A percentile compares a stretch with the other conserved stretches of the same genome.
phyloP scores from a whole-genome alignment of 2,329 filamentous ascomycete genomes.

The Pleurostoma richardsiae region DNA sequence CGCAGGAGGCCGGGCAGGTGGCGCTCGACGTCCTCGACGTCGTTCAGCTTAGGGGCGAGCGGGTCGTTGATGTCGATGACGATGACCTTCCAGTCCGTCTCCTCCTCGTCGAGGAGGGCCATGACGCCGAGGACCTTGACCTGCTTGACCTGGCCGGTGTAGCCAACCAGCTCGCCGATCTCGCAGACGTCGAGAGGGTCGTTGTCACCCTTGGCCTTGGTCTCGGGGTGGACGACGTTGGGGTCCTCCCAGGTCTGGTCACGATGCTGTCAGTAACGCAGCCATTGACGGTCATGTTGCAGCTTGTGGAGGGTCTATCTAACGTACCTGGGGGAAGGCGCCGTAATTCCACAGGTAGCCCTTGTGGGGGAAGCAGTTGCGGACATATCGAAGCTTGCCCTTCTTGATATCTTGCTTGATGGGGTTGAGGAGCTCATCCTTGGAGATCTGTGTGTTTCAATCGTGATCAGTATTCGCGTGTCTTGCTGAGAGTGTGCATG shows the following conservation, averaged over 20 bases:
- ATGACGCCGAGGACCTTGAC: slow-evolving; percentile 99
- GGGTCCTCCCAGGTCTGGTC: slow-evolving; percentile 99
- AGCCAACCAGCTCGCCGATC: slow-evolving; percentile 96
- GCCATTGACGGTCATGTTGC: neutral
- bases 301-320: slow-evolving; percentile 2
- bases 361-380: slow-evolving; percentile 99
- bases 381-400: slow-evolving; percentile 98
- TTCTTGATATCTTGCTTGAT: slow-evolving; percentile 99
- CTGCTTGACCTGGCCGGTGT: slow-evolving; percentile 96
- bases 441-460: slow-evolving; percentile 69
- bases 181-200: slow-evolving; percentile 99
- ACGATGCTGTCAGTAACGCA: neutral
- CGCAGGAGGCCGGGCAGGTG: slow-evolving; percentile 95
- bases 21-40: slow-evolving; percentile 97
- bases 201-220: slow-evolving; percentile 99
- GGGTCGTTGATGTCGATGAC: slow-evolving; percentile 99
- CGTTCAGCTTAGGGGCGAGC: slow-evolving; percentile 91
- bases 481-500: neutral
- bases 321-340: slow-evolving; percentile 88
- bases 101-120: slow-evolving; percentile 97
- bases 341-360: slow-evolving; percentile 99
- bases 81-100: slow-evolving; percentile 99
- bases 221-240: slow-evolving; percentile 92
- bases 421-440: slow-evolving; percentile 96
- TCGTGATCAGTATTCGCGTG: neutral